Base-by-base conservation (phyloP, 495 filamentous ascomycete genomes). In the Penicillium paxilli region DNA sequence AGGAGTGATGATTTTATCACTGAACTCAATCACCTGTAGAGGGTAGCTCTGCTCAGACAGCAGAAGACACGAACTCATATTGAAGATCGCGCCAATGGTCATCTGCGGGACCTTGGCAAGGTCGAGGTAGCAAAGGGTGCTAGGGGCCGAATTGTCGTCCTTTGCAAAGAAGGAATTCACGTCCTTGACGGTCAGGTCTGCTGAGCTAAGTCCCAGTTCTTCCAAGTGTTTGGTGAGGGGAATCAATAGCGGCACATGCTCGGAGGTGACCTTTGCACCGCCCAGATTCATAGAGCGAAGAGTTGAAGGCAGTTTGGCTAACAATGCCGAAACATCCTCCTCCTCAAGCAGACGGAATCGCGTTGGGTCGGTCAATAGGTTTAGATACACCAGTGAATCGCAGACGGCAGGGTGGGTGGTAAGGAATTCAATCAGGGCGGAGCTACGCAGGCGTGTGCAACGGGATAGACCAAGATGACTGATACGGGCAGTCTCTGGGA, bases 381-480 rank as follows among this genome's bases (percentile, higher is more conserved):
- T 94, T 54, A 96, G 74, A 49, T 84, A 91, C 19, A 89, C 80
- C 25, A 96, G 75, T 20, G 72, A 78, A 40, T 80, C 72, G 41
- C 74, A 79, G 19, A 83, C 87, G 10, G 89, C 85, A 1, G 89
- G 87, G 66, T 95, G 90, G 26, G 80, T 82, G 20, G 80, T 75
- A 50, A 96, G 62, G 62, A 94, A 93, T 44, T 88, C 76, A 32
- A 92, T 85, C 22, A 93, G 79, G 12, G 66, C 79, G 12, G 78
- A 70, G 0, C 87, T 86, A n/a, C 82, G 80, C 47, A 96, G 79
- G 19, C 82, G 73, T 11, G 80, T 85, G 77, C 91, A 94, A 59
- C 87, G 88, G 41, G 86, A 85, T 30, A 96, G 70, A 58, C 91
- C 91, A 41, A 96, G 75, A 64, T 96, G 91, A 14, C 89, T 91